phyloP scores from a whole-genome alignment of 257 asterid genomes.

The Solanum okadae region DNA sequence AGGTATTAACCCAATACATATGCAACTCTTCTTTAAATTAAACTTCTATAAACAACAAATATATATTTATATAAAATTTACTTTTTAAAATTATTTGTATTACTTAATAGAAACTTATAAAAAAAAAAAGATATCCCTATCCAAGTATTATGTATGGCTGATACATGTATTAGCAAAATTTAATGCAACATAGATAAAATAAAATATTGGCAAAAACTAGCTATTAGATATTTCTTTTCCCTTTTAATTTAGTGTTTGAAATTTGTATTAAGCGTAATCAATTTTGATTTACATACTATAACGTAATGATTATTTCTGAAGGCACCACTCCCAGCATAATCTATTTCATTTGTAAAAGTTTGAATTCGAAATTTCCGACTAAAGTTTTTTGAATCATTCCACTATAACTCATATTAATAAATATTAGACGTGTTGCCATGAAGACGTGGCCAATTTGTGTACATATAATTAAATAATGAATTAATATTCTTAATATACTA shows the following conservation, averaged over 20 bases:
- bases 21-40: neutral
- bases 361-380: too few species aligned
- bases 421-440: neutral
- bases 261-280: neutral
- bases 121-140: neutral
- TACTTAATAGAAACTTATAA: neutral
- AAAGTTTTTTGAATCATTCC: accelerated
- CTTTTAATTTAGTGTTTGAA: neutral
- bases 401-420: neutral
- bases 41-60: neutral
- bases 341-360: too few species aligned
- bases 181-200: neutral
- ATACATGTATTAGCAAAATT: neutral
- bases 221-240: neutral
- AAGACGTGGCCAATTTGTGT: neutral
- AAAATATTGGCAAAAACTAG: neutral
- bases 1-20: too few species aligned
- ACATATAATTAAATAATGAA: neutral
- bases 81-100: neutral
- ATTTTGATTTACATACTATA: neutral
- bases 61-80: neutral
- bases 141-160: neutral
- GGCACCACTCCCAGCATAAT: neutral
- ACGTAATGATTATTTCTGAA: neutral
- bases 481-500: neutral